Evolutionary conservation across 441 rosid genomes (phyloP).

Genomic region (Flueggea neowawraea): DNA sequence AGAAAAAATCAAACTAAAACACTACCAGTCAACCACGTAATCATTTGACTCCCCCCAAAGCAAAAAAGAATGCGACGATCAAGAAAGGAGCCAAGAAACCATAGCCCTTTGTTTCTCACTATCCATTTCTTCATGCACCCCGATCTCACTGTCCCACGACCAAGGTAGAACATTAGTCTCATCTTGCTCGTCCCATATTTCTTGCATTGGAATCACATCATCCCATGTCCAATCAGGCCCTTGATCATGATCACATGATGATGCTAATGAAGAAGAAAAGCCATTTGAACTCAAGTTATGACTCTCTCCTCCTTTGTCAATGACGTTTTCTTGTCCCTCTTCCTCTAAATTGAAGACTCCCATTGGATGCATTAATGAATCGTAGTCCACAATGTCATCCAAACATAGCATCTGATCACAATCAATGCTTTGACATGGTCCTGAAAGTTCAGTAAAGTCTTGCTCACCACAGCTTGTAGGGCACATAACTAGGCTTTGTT

Average conservation of each 20-base stretch:
- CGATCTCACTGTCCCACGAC: conserved; percentile 33
- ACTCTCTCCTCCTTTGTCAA: neutral
- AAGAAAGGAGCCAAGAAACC: conserved; percentile 64
- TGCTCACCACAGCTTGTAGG: conserved; percentile 4
- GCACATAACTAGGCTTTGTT: conserved; percentile 5
- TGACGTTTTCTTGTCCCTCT: neutral
- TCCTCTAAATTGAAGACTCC: conserved; percentile 10
- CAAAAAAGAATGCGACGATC: neutral
- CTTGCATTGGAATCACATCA: conserved; percentile 18
- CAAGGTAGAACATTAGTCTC: conserved; percentile 9
- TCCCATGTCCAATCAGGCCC: conserved; percentile 52
- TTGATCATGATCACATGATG: conserved; percentile 23
- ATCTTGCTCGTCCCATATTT: neutral
- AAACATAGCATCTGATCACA: conserved; percentile 18
- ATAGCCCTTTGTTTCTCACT: conserved; percentile 38
- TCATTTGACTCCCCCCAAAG: no score
- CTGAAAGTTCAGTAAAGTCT: conserved; percentile 13
- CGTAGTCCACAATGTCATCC: conserved; percentile 25
- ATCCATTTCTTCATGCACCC: conserved; percentile 16
- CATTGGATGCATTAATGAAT: conserved; percentile 10
- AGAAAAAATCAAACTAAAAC: no score
- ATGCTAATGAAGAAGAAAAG: conserved; percentile 21
- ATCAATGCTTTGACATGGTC: conserved; percentile 19
- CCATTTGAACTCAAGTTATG: conserved; percentile 13
- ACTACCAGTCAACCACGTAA: no score